Evolutionary conservation across 495 filamentous ascomycete genomes (phyloP).

Genomic region (Annulohypoxylon nitens): DNA sequence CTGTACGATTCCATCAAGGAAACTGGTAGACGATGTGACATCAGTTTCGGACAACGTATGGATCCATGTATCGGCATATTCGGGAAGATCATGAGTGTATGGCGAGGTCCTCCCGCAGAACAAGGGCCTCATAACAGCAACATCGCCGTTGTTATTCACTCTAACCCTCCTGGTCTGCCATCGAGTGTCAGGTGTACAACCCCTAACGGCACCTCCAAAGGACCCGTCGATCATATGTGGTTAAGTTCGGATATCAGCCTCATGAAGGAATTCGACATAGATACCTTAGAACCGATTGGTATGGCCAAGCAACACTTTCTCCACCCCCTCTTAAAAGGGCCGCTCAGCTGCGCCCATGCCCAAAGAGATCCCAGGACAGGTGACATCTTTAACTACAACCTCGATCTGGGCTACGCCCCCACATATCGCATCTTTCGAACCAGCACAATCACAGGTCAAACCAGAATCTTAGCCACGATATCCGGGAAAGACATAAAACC

Average conservation of each 20-base stretch:
- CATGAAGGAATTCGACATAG: conserved; percentile 72
- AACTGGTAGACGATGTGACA: conserved; percentile 59
- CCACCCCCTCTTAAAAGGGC: conserved; percentile 75
- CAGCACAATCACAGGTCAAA: conserved; percentile 70
- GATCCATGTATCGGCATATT: conserved; percentile 80
- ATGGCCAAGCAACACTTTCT: conserved; percentile 68
- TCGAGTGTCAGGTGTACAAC: conserved; percentile 27
- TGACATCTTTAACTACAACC: conserved; percentile 84
- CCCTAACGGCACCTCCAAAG: conserved; percentile 42
- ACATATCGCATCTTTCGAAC: conserved; percentile 75
- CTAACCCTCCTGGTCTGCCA: conserved; percentile 67
- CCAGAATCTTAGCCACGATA: conserved; percentile 78
- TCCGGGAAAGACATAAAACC: conserved; percentile 56
- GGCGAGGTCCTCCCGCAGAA: conserved; percentile 41
- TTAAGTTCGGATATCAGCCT: conserved; percentile 70
- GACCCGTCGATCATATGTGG: conserved; percentile 64
- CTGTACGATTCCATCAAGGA: conserved; percentile 67
- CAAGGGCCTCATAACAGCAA: conserved; percentile 59
- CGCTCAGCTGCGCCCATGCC: conserved; percentile 73
- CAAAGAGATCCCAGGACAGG: conserved; percentile 78
- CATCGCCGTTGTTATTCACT: conserved; percentile 71
- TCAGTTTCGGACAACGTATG: conserved; percentile 72
- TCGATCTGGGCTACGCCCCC: conserved; percentile 58
- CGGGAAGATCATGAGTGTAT: conserved; percentile 72
- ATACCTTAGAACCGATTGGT: conserved; percentile 77